Conservation (phyloP, 1,284 basidiomycete species). For the Xerocomus minutiporus region DNA sequence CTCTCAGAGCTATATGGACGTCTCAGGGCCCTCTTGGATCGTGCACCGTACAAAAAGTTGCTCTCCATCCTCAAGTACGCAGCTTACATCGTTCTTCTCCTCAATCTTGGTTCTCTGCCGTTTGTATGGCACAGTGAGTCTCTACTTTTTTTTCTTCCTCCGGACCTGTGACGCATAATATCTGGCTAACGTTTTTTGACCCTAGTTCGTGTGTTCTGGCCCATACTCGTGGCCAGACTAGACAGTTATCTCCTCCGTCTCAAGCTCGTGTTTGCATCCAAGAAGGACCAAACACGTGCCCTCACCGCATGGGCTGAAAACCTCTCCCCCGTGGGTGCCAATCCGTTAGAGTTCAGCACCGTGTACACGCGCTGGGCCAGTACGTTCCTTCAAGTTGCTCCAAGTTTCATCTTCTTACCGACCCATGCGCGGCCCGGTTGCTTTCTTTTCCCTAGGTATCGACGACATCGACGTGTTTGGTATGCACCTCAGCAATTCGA, state of each 20-base stretch:
- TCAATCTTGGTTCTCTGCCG: slow-evolving; percentile 58
- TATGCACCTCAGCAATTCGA: slow-evolving; percentile 75
- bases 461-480: slow-evolving; percentile 63
- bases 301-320: slow-evolving; percentile 42
- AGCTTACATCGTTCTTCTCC: slow-evolving; percentile 38
- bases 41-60: slow-evolving; percentile 2
- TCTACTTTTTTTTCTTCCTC: neutral
- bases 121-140: slow-evolving; percentile 66
- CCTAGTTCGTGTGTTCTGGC: slow-evolving; percentile 56
- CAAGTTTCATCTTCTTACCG: neutral
- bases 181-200: neutral
- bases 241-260: slow-evolving; percentile 36
- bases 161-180: neutral
- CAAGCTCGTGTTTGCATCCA: slow-evolving; percentile 40
- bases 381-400: slow-evolving; percentile 33
- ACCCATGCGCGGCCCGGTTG: neutral
- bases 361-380: slow-evolving; percentile 52
- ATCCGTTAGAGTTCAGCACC: slow-evolving; percentile 47
- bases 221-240: slow-evolving; percentile 40
- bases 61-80: slow-evolving; percentile 33
- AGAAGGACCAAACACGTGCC: slow-evolving; percentile 35
- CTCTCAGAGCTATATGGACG: slow-evolving; percentile 3
- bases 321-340: slow-evolving; percentile 50
- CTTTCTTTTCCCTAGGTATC: slow-evolving; percentile 38
- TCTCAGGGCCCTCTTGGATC: slow-evolving; percentile 9